Percentiles rank a stretch among this genome's conserved stretches.
phyloP scores from a whole-genome alignment of 148 eudicot genomes.

The Cornus florida region DNA sequence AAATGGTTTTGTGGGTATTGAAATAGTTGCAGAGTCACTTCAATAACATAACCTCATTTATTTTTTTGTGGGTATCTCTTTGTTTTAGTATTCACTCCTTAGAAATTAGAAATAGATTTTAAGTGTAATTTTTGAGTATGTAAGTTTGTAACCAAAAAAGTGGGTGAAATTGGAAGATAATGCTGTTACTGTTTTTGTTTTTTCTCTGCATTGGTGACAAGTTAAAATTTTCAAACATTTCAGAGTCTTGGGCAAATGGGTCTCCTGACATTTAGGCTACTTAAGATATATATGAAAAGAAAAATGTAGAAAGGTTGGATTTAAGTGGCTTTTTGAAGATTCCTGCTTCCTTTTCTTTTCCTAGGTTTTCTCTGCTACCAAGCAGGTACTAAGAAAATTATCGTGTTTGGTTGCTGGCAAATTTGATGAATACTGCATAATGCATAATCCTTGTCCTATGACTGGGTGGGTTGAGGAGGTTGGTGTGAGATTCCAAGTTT shows the following conservation, averaged over 20 bases:
- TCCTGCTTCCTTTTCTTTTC: not conserved
- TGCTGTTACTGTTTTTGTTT: not conserved
- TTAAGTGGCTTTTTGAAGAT: not conserved
- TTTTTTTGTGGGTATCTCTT: not conserved
- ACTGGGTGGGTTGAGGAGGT: not conserved
- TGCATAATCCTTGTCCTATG: not conserved
- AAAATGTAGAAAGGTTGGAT: not conserved
- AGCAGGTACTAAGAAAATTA: not conserved
- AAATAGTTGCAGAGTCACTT: conserved; percentile 7
- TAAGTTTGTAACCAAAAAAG: not conserved
- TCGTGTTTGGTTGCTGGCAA: not conserved
- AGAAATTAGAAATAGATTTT: not conserved
- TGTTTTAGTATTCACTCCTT: not conserved
- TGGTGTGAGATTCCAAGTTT: not conserved
- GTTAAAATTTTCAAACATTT: not conserved
- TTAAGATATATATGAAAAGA: not conserved
- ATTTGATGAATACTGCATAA: not conserved
- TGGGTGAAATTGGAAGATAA: not conserved
- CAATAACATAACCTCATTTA: not conserved
- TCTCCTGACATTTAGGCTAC: not conserved
- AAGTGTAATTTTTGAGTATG: not conserved
- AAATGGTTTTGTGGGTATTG: conserved; percentile 11
- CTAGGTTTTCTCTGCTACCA: not conserved
- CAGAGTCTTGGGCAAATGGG: not conserved
- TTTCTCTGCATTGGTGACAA: conserved; percentile 10